Evolutionary conservation across 768 basidiomycete species (phyloP).

Genomic region (Suillus weaverae): DNA sequence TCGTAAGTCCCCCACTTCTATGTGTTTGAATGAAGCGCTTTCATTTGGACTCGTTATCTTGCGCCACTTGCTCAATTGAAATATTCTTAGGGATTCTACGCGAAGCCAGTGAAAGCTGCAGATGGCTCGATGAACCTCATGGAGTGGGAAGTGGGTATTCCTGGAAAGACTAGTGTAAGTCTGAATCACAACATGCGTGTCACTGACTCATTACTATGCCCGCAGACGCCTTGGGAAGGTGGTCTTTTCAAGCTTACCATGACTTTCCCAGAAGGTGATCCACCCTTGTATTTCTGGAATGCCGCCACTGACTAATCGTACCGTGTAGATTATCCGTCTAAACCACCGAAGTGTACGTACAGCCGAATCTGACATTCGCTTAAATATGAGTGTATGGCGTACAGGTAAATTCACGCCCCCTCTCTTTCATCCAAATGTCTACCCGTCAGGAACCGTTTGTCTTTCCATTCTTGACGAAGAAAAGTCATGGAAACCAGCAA

Average conservation of each 20-base stretch:
- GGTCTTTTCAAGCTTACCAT: slow-evolving; percentile 93
- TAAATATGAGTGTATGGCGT: slow-evolving; percentile 12
- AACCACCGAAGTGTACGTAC: slow-evolving; percentile 85
- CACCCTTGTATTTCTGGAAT: neutral
- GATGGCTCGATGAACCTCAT: slow-evolving; percentile 97
- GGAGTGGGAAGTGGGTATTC: slow-evolving; percentile 99
- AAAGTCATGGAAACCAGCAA: slow-evolving; percentile 98
- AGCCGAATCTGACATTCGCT: slow-evolving; percentile 4
- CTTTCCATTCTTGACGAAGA: slow-evolving; percentile 98
- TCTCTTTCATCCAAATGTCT: slow-evolving; percentile 97
- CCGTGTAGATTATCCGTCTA: slow-evolving; percentile 83
- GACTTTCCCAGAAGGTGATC: slow-evolving; percentile 92
- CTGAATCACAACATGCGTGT: slow-evolving; percentile 8
- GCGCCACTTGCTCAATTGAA: neutral
- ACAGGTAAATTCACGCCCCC: slow-evolving; percentile 96
- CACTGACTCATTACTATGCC: slow-evolving; percentile 16
- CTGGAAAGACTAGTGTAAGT: slow-evolving; percentile 85
- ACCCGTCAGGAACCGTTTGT: slow-evolving; percentile 98
- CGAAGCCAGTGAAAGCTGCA: slow-evolving; percentile 83
- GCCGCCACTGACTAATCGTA: slow-evolving; percentile 12
- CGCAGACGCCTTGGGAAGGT: slow-evolving; percentile 93
- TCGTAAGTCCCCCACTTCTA: slow-evolving; percentile 56
- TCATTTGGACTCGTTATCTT: slow-evolving; percentile 10
- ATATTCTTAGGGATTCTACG: slow-evolving; percentile 86
- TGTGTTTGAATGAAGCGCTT: slow-evolving; percentile 1